Evolutionary conservation across 352 stramenopile genomes (phyloP).

Genomic region (Bremia lactucae): DNA sequence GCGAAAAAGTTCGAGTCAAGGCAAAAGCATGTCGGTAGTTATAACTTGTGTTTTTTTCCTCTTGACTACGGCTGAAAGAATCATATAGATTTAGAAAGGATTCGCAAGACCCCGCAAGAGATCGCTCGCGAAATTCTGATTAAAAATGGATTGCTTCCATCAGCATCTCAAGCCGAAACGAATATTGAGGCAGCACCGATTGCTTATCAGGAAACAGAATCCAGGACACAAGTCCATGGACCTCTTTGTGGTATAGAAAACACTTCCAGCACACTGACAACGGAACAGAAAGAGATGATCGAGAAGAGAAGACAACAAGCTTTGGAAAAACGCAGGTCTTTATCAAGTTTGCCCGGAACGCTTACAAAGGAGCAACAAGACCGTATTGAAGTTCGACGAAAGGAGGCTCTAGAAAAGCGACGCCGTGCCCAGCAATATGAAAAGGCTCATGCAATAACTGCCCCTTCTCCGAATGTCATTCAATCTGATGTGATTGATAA

Average conservation of each 20-base stretch:
- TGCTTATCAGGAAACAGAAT: neutral
- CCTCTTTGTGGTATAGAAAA: neutral
- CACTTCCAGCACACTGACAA: conserved; percentile 24
- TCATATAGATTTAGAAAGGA: neutral
- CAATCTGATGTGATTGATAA: neutral
- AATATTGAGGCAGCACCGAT: neutral
- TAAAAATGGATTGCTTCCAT: conserved; percentile 42
- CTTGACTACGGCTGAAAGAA: neutral
- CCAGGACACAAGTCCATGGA: neutral
- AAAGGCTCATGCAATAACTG: neutral
- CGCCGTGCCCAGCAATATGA: conserved; percentile 12
- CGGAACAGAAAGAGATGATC: conserved; percentile 39
- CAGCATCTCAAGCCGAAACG: conserved; percentile 1
- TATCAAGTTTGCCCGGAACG: conserved; percentile 17
- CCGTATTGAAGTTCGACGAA: conserved; percentile 41
- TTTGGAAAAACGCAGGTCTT: conserved; percentile 38
- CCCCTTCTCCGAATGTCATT: conserved; percentile 2
- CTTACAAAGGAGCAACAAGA: conserved; percentile 44
- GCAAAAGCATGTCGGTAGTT: conserved; percentile 52
- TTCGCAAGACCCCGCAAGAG: conserved; percentile 43
- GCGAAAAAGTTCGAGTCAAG: conserved; percentile 58
- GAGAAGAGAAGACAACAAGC: conserved; percentile 45
- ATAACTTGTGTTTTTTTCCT: too few species aligned
- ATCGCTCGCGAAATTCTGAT: conserved; percentile 51
- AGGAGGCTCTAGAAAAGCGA: conserved; percentile 46